Base-by-base conservation (phyloP, 2,329 filamentous ascomycete species). In the Boeremia exigua region DNA sequence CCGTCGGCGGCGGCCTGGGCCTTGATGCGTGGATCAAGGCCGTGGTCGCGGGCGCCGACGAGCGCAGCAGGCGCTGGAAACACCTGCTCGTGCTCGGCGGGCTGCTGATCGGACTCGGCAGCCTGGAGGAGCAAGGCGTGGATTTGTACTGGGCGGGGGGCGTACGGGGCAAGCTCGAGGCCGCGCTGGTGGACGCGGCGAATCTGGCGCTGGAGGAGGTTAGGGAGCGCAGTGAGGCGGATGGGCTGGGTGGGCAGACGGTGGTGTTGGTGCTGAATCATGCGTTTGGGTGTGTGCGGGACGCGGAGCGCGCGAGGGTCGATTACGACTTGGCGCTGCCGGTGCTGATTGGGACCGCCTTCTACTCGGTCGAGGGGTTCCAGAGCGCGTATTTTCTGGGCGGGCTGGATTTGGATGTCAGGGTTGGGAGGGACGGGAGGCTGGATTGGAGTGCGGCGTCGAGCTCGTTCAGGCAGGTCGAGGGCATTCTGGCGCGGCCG, bases 11-110 rank as follows among this genome's bases (percentile, higher is more conserved):
- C 14, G 82, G 81, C 25, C 73, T 85, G 6, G 73, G 80, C 5
- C 75, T 81, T 14, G 81, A 84, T 42, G 82, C 82, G 43, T 88
- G 86, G 86, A 76, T 84, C 23, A 81, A 80, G 59, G 84, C 86
- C 1, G 78, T 86, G 2, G 80, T 85, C 2, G 80, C 79, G 36
- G 86, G 85, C 8, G 85, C 86, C 14, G 83, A 88, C 67, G 85
- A 84, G 39, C 82, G 80, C 64, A 88, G 80, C 28, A 84, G 81
- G 15, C 81, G 91, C 68, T 96, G 92, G 92, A 88, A 92, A 73
- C 92, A 96, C 74, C 76, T 92, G 28, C 80, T 96, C n/a, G 83
- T 93, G 5, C 83, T 96, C 8, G 87, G 88, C 0, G 93, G 92
- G 3, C 79, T 96, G 19, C 76, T 96, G 54, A 83, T 94, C 70